Evolutionary conservation across 805 yeast species (phyloP).

Genomic region (Candida gorgasii): DNA sequence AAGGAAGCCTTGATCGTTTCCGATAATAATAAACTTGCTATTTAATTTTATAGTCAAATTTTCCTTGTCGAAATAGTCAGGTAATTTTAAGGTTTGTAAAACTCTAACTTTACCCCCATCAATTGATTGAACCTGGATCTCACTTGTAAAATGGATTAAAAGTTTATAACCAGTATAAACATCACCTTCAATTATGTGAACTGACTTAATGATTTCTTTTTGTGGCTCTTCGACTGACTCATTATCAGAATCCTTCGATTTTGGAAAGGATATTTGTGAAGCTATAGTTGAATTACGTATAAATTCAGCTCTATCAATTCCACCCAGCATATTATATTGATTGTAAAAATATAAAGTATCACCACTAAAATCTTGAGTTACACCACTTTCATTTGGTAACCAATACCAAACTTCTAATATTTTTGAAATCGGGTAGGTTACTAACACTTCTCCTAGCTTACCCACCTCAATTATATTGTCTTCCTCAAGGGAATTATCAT

Average conservation of each 20-base stretch:
- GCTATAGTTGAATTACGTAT: neutral
- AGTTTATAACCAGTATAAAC: constrained; percentile 11
- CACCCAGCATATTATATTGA: constrained; percentile 13
- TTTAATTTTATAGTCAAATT: constrained; percentile 21
- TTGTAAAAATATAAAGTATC: constrained; percentile 25
- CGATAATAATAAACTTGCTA: constrained; percentile 20
- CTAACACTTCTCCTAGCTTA: constrained; percentile 32
- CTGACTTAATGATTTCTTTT: constrained; percentile 6
- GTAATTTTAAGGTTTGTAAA: constrained; percentile 11
- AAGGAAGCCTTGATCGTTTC: constrained; percentile 24
- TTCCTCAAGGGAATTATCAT: constrained; percentile 4
- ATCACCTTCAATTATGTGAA: constrained; percentile 12
- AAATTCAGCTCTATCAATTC: neutral
- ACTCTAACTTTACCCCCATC: neutral
- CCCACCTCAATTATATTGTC: constrained; percentile 26
- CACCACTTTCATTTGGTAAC: constrained; percentile 16
- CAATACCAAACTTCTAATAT: constrained; percentile 39
- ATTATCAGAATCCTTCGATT: neutral
- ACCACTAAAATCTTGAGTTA: constrained; percentile 20
- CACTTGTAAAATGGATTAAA: constrained; percentile 5
- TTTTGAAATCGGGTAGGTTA: constrained; percentile 21
- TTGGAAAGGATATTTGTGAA: neutral
- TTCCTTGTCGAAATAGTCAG: constrained; percentile 8
- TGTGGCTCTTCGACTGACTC: neutral
- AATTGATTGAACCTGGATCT: constrained; percentile 4